phyloP scores from a whole-genome alignment of 2,329 filamentous ascomycete genomes.

The Alternaria consortialis region DNA sequence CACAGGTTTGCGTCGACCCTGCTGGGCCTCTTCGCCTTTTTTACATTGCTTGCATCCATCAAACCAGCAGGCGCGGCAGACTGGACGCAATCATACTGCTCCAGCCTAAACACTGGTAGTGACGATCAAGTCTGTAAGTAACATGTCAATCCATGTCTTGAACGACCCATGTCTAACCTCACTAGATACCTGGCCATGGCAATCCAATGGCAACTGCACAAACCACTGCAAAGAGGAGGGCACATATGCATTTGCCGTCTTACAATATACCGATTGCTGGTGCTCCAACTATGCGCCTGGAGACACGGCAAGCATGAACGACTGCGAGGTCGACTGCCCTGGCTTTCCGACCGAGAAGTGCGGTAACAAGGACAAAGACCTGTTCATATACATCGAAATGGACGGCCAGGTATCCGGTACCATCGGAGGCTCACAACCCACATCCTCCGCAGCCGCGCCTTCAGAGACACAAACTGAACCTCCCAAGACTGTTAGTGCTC shows the following conservation, averaged over 20 bases:
- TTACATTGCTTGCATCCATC: slow-evolving; percentile 28
- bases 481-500: slow-evolving; percentile 42
- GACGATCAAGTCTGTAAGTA: slow-evolving; percentile 47
- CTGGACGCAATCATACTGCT: slow-evolving; percentile 51
- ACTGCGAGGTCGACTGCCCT: slow-evolving; percentile 70
- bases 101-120: slow-evolving; percentile 54
- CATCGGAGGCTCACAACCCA: slow-evolving; percentile 47
- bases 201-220: slow-evolving; percentile 75
- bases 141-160: neutral
- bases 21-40: slow-evolving; percentile 28
- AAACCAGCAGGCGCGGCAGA: slow-evolving; percentile 8
- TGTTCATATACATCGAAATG: slow-evolving; percentile 71
- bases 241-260: slow-evolving; percentile 71
- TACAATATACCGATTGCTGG: slow-evolving; percentile 74
- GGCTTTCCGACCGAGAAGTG: slow-evolving; percentile 74
- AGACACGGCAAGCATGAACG: slow-evolving; percentile 47
- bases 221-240: slow-evolving; percentile 62
- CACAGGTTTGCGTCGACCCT: slow-evolving; percentile 15
- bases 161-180: slow-evolving; percentile 13
- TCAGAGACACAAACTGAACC: slow-evolving; percentile 26
- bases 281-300: slow-evolving; percentile 74
- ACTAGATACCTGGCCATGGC: slow-evolving; percentile 50
- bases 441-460: slow-evolving; percentile 29
- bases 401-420: slow-evolving; percentile 67
- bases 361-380: slow-evolving; percentile 62